Evolutionary conservation across 140 eudicot genomes (phyloP).

Genomic region (Erigeron philadelphicus): DNA sequence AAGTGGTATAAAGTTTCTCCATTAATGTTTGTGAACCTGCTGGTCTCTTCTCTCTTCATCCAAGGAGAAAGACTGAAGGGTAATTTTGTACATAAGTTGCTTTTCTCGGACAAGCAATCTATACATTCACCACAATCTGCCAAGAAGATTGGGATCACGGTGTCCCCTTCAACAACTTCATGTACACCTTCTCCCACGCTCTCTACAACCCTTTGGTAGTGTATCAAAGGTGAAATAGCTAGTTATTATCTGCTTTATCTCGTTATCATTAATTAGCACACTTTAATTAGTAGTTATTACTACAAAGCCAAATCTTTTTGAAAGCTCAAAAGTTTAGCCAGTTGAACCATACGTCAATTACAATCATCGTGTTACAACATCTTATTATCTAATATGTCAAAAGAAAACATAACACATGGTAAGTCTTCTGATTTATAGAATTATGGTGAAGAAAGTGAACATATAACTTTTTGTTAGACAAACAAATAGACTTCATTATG

Average conservation of each 20-base stretch:
- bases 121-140: slow-evolving; percentile 80
- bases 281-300: background rate
- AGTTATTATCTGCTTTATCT: slow-evolving; percentile 9
- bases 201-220: slow-evolving; percentile 59
- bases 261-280: background rate
- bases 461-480: too few relatives aligned
- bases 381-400: too few relatives aligned
- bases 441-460: too few relatives aligned
- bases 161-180: slow-evolving; percentile 68
- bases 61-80: slow-evolving; percentile 55
- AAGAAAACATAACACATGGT: too few relatives aligned
- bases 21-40: slow-evolving; percentile 79
- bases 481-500: too few relatives aligned
- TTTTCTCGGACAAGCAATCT: slow-evolving; percentile 61
- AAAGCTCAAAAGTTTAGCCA: too few relatives aligned
- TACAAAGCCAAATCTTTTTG: too few relatives aligned
- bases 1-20: slow-evolving; percentile 72
- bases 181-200: slow-evolving; percentile 76
- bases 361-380: too few relatives aligned
- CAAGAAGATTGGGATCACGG: slow-evolving; percentile 65
- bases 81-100: slow-evolving; percentile 70
- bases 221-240: slow-evolving; percentile 20
- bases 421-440: too few relatives aligned
- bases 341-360: too few relatives aligned
- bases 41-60: slow-evolving; percentile 73